Evolutionary conservation across 331 rosid genomes (phyloP), one percentile per base, ranked within the genome.

Genomic region (Prunus yedoensis): DNA sequence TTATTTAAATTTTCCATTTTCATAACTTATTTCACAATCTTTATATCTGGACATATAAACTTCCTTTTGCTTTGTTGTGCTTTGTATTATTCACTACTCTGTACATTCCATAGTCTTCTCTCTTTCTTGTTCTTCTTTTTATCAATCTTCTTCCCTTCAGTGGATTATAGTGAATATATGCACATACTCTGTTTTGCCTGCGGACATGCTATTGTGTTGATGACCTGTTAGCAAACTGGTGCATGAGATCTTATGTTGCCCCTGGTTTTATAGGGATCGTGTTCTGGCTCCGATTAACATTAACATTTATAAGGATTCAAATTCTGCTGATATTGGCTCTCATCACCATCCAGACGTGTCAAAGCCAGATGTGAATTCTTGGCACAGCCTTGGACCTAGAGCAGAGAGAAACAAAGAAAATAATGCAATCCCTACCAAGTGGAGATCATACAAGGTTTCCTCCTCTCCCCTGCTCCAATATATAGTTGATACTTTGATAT

Each of bases 381-480:
- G 94, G 98, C 87, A 58, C 68, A 30, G 74, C 41, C 91, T 94
- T 68, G 98, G 93, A 81, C 80, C 86, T 84, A 89, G 90, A 81
- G 90, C 91, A 25, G 97, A 91, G 84, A 85, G 98, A 88, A 91
- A 89, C 43, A 94, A 94, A 83, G 98, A 94, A 78, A 94, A 94
- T 71, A 85, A 80, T 75, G 91, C 87, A 6, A 79, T 86, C 81
- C 95, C 97, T 81, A 78, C 78, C 62, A 94, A 89, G 73, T 94
- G 98, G 97, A 90, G 88, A 57, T 61, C 96, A 45, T 89, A 64
- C 79, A 89, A 89, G 96, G 98, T 90, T 70, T 75, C 41, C 35
- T 38, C 4, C 45, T 49, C 4, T 58, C 15, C 64, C 63, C 49
- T 30, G 14, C 53, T 23, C 18, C 63, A 17, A 30, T 70, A 70